Evolutionary conservation across 1,139 yeast genomes (phyloP).

Genomic region (Sugiyamaella sp.): DNA sequence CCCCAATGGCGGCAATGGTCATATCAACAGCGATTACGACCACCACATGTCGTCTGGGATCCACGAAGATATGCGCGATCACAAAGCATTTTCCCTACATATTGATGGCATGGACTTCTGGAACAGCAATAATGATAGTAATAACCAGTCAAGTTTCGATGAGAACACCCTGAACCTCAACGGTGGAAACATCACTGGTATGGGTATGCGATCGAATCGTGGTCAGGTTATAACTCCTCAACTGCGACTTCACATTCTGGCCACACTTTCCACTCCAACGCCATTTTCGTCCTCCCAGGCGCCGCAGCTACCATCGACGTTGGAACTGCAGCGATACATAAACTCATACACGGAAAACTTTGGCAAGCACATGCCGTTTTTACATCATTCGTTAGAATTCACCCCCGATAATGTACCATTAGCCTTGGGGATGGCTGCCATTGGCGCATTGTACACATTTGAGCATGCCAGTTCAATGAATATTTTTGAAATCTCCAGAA

Average conservation of each 20-base stretch:
- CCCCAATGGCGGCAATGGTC: slow-evolving; percentile 4
- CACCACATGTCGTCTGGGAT: slow-evolving; percentile 24
- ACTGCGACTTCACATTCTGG: slow-evolving; percentile 65
- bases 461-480: slow-evolving; percentile 77
- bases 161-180: slow-evolving; percentile 22
- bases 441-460: slow-evolving; percentile 85
- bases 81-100: slow-evolving; percentile 21
- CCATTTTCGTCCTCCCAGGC: slow-evolving; percentile 57
- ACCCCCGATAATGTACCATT: slow-evolving; percentile 71
- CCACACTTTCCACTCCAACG: slow-evolving; percentile 56
- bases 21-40: slow-evolving; percentile 17
- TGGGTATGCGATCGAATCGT: slow-evolving; percentile 23
- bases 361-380: slow-evolving; percentile 78
- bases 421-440: slow-evolving; percentile 79
- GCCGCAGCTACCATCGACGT: slow-evolving; percentile 65
- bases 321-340: slow-evolving; percentile 74
- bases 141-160: slow-evolving; percentile 21
- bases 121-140: slow-evolving; percentile 22
- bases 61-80: slow-evolving; percentile 22
- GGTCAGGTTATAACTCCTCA: slow-evolving; percentile 61
- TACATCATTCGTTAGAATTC: slow-evolving; percentile 69
- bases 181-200: slow-evolving; percentile 14
- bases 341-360: slow-evolving; percentile 72
- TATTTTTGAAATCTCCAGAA: slow-evolving; percentile 76
- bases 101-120: slow-evolving; percentile 24